These are phyloP conservation scores for Smallanthus sonchifolius DNA, from an alignment of 129 eudicot species.

Conservation along the genomic window DNA sequence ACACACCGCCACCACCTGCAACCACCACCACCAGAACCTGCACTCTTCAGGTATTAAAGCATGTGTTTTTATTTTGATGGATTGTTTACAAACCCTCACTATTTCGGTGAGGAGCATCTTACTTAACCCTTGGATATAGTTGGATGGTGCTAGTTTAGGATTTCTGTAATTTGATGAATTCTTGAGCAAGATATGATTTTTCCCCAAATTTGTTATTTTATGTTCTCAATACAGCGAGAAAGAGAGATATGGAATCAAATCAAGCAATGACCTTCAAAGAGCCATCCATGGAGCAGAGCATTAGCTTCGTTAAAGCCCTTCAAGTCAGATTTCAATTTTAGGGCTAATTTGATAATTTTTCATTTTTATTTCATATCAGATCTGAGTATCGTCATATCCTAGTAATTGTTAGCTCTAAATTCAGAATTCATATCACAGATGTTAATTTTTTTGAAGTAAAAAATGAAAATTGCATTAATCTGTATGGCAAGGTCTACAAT, in stretches of 20 bases:
- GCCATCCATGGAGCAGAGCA: conserved; percentile 72
- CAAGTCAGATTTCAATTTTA: conserved; percentile 46
- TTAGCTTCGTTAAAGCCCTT: conserved; percentile 81
- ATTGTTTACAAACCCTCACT: too few relatives aligned
- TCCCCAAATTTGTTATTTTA: background rate
- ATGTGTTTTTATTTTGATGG: too few relatives aligned
- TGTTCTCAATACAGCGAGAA: background rate
- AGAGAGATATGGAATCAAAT: conserved; percentile 33
- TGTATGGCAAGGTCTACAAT: background rate
- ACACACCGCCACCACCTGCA: too few relatives aligned
- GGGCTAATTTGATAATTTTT: background rate
- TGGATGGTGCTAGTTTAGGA: too few relatives aligned
- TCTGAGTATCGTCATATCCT: conserved; percentile 27
- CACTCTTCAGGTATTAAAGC: too few relatives aligned
- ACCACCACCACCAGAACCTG: too few relatives aligned
- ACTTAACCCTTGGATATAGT: too few relatives aligned
- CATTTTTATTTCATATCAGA: conserved; percentile 22
- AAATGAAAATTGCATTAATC: background rate
- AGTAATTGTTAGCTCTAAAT: background rate
- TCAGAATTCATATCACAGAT: background rate
- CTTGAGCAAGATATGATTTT: too few relatives aligned
- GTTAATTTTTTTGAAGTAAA: background rate
- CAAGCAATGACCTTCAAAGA: conserved; percentile 55
- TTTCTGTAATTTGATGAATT: too few relatives aligned
- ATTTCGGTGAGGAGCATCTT: too few relatives aligned